A percentile compares a stretch with the other conserved stretches of the same genome.
phyloP scores from a whole-genome alignment of 306 rosid species.

The Argentina anserina region DNA sequence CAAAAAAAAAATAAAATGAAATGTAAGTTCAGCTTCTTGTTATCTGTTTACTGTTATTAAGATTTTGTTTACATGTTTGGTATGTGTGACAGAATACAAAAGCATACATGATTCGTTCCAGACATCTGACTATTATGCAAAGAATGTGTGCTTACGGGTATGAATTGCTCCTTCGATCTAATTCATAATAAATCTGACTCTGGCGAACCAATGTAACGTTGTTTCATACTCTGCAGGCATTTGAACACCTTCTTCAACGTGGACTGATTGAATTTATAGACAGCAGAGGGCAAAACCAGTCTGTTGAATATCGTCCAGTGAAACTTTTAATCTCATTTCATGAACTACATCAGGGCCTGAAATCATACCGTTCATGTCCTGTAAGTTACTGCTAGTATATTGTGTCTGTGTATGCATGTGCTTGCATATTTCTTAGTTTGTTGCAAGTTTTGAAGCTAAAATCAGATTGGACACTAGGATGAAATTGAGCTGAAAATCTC shows the following conservation, averaged over 20 bases:
- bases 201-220: background rate
- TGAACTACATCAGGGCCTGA: conserved; percentile 67
- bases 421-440: background rate
- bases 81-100: conserved; percentile 68
- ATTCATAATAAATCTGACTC: conserved; percentile 7
- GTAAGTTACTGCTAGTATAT: conserved; percentile 45
- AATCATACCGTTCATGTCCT: conserved; percentile 62
- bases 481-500: background rate
- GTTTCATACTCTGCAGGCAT: conserved; percentile 59
- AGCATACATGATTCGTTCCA: conserved; percentile 55
- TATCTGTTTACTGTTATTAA: conserved; percentile 15
- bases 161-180: conserved; percentile 21
- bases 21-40: conserved; percentile 44
- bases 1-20: no score
- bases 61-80: conserved; percentile 23
- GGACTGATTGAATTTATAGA: conserved; percentile 72
- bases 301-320: conserved; percentile 68
- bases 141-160: conserved; percentile 77
- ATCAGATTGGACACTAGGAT: background rate
- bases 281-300: conserved; percentile 60
- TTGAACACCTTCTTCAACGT: conserved; percentile 78
- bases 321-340: conserved; percentile 62
- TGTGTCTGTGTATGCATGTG: background rate
- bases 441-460: background rate
- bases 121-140: conserved; percentile 60